Conservation (phyloP, 192 early-diverging fungal species). For the Backusella sp. region DNA sequence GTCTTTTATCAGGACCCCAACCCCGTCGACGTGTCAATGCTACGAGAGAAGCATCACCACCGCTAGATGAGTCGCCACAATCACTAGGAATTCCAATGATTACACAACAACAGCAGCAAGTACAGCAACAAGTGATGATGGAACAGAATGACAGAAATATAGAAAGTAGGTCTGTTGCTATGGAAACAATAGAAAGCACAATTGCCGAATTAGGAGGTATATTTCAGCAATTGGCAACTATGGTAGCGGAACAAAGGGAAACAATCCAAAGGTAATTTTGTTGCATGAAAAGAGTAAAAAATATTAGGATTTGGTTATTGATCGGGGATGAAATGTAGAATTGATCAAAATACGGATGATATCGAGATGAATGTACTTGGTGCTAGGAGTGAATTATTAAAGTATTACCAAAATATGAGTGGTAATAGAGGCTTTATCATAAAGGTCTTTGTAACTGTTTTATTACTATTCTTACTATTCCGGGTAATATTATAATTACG, state of each 20-base stretch:
- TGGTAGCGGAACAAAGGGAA: conserved; percentile 86
- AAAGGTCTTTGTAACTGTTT: conserved; percentile 88
- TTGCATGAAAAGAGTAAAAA: background rate
- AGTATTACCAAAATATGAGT: conserved; percentile 89
- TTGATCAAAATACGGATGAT: conserved; percentile 93
- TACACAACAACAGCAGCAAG: conserved; percentile 42
- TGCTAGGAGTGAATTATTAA: conserved; percentile 86
- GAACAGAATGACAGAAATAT: conserved; percentile 77
- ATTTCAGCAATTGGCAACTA: conserved; percentile 81
- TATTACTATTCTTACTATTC: conserved; percentile 86
- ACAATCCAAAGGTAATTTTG: conserved; percentile 66
- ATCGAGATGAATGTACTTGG: conserved; percentile 88
- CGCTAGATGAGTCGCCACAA: conserved; percentile 35
- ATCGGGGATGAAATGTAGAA: conserved; percentile 45
- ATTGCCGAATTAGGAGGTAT: conserved; percentile 94
- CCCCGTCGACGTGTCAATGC: conserved; percentile 42
- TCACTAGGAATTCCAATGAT: conserved; percentile 47
- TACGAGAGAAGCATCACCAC: background rate
- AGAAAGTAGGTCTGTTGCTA: conserved; percentile 84
- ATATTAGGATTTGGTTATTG: background rate
- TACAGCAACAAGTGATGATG: conserved; percentile 63
- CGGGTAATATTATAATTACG: conserved; percentile 27
- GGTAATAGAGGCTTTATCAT: conserved; percentile 96
- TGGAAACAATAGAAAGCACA: conserved; percentile 95
- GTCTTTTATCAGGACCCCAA: conserved; percentile 38